phyloP scores from a whole-genome alignment of 352 stramenopile species.

The Phytophthora hybrid region DNA sequence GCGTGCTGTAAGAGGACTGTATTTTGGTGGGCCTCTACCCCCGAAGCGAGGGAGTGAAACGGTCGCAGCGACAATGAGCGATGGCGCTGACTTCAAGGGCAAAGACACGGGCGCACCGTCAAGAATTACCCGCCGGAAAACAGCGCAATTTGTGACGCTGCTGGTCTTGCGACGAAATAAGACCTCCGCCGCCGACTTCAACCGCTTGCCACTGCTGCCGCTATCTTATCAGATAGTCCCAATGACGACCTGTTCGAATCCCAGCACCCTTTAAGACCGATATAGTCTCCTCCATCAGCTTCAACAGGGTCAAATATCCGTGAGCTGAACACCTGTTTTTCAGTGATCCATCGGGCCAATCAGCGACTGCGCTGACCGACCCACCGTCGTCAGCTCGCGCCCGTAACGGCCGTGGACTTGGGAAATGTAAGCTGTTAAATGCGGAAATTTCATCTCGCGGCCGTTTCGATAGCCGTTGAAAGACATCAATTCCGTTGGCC shows the following conservation, averaged over 20 bases:
- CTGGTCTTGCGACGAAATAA: conserved; percentile 2
- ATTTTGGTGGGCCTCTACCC: background rate
- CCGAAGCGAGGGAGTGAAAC: background rate
- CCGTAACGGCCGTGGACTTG: conserved; percentile 10
- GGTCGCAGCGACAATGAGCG: background rate
- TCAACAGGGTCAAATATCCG: background rate
- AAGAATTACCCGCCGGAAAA: conserved; percentile 2
- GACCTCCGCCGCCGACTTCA: background rate
- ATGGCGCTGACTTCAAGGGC: conserved; percentile 5
- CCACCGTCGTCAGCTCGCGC: conserved; percentile 6
- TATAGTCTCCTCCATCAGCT: background rate
- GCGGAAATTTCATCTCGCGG: conserved; percentile 1
- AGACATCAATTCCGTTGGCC: conserved; percentile 17
- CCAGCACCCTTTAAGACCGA: background rate
- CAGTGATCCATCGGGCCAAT: conserved; percentile 20
- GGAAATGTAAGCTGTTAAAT: conserved; percentile 18
- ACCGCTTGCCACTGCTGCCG: background rate
- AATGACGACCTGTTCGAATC: conserved; percentile 15
- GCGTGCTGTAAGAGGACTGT: background rate
- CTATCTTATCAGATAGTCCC: background rate
- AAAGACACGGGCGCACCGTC: conserved; percentile 6
- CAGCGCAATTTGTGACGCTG: background rate
- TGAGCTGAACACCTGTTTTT: conserved; percentile 8
- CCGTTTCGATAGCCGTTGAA: conserved; percentile 15
- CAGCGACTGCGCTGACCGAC: conserved; percentile 16